Conservation (phyloP, 192 early-diverging fungal genomes). For the Mortierella hygrophila region DNA sequence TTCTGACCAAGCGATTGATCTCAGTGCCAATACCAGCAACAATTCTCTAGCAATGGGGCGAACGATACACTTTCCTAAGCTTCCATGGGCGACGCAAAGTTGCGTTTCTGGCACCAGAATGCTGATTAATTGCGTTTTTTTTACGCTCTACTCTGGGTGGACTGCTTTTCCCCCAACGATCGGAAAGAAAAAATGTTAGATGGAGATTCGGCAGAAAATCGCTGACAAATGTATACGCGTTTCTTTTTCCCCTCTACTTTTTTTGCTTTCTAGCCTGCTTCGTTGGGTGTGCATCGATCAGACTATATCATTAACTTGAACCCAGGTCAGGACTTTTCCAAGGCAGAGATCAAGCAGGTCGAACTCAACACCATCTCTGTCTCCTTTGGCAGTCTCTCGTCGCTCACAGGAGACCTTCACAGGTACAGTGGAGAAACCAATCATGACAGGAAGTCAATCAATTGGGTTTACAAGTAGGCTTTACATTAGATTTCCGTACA, state of each 20-base stretch:
- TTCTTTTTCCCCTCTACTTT: not conserved
- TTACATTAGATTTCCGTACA: too few relatives aligned
- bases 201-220: not conserved
- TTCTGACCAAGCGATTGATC: not conserved
- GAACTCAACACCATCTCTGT: slow-evolving; percentile 97
- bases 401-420: slow-evolving; percentile 82
- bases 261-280: slow-evolving; percentile 60
- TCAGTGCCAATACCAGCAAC: too few relatives aligned
- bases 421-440: slow-evolving; percentile 58
- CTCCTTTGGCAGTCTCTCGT: slow-evolving; percentile 89
- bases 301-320: slow-evolving; percentile 91
- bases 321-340: slow-evolving; percentile 54
- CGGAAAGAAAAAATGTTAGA: not conserved
- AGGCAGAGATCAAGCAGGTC: slow-evolving; percentile 87
- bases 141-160: not conserved
- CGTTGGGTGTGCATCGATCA: slow-evolving; percentile 90
- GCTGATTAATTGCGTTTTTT: slow-evolving; percentile 2
- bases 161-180: slow-evolving; percentile 23
- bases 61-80: not conserved
- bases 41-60: not conserved
- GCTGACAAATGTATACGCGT: not conserved
- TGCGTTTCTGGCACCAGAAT: not conserved
- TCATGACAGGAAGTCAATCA: not conserved
- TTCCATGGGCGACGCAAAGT: not conserved
- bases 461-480: too few relatives aligned